Conservation (phyloP, 305 asterid genomes). For the Solanum hybrid region DNA sequence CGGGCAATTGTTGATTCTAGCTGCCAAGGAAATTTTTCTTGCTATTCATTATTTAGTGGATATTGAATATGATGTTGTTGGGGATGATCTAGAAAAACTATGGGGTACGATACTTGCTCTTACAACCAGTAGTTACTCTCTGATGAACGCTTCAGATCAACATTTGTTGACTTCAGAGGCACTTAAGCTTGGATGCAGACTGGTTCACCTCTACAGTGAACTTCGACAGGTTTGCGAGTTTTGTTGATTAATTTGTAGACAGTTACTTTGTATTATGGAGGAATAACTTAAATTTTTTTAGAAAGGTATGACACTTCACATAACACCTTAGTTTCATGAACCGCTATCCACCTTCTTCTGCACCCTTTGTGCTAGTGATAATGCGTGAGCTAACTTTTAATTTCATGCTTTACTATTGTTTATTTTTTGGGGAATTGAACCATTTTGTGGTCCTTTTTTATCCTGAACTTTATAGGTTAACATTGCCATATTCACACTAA, state of each 20-base stretch:
- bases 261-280: background rate
- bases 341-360: background rate
- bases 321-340: background rate
- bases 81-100: slow-evolving; percentile 66
- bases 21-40: slow-evolving; percentile 53
- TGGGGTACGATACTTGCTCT: slow-evolving; percentile 60
- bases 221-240: slow-evolving; percentile 81
- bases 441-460: slow-evolving; percentile 12
- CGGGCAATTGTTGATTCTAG: slow-evolving; percentile 37
- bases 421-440: background rate
- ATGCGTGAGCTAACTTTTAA: background rate
- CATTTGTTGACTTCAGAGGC: slow-evolving; percentile 37
- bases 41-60: slow-evolving; percentile 50
- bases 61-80: slow-evolving; percentile 75
- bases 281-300: background rate
- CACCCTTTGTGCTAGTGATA: slow-evolving; percentile 1
- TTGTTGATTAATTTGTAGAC: background rate
- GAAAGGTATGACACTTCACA: background rate
- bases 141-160: slow-evolving; percentile 31
- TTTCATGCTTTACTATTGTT: slow-evolving; percentile 6
- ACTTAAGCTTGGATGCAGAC: slow-evolving; percentile 54
- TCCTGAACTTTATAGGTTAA: slow-evolving; percentile 53
- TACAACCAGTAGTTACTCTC: slow-evolving; percentile 37
- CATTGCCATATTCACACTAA: slow-evolving; percentile 56
- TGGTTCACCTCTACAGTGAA: slow-evolving; percentile 74